Conservation (phyloP, 352 stramenopile genomes). For the Phytopythium montanum region DNA sequence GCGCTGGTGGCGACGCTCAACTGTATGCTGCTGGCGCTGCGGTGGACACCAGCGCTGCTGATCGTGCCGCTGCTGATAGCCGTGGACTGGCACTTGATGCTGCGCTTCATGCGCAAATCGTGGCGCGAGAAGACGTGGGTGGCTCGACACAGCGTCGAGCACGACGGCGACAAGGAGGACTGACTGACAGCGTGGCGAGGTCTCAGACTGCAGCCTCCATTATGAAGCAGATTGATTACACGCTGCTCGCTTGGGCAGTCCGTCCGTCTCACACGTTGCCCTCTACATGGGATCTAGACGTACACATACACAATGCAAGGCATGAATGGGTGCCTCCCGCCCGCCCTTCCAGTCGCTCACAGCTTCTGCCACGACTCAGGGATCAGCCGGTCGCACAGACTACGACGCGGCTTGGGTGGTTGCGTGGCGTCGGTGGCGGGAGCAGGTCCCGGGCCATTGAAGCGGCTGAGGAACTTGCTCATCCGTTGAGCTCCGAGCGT, state of each 20-base stretch:
- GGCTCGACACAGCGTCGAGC: neutral
- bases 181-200: neutral
- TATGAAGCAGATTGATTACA: neutral
- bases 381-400: neutral
- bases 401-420: neutral
- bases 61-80: constrained; percentile 26
- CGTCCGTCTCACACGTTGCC: neutral
- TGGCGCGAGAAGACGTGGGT: constrained; percentile 2
- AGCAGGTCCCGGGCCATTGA: neutral
- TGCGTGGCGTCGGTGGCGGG: neutral
- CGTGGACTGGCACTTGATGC: constrained; percentile 27
- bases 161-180: neutral
- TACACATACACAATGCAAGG: neutral
- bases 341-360: neutral
- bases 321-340: neutral
- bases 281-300: neutral
- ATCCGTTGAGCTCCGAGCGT: no score
- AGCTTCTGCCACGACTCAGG: neutral
- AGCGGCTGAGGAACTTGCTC: neutral
- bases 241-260: neutral
- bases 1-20: constrained; percentile 23
- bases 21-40: constrained; percentile 24
- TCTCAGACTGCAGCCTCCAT: no score
- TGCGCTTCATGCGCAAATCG: constrained; percentile 21
- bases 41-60: constrained; percentile 16